Evolutionary conservation across 257 asterid species (phyloP).

Genomic region (Rubia yunnanensis): DNA sequence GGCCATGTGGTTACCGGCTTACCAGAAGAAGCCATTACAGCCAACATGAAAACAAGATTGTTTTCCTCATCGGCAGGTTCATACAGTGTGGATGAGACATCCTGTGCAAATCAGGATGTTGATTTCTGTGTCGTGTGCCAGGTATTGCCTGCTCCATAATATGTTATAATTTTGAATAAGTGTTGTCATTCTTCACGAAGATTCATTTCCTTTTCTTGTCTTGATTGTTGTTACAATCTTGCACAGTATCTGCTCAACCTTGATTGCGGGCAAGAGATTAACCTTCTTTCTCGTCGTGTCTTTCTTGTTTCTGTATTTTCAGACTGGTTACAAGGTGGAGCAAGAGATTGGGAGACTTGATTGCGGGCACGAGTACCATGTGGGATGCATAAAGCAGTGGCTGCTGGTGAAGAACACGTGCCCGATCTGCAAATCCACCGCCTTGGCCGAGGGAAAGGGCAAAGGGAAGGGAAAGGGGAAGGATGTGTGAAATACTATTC

Average conservation of each 20-base stretch:
- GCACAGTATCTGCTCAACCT: no score
- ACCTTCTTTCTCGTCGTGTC: no score
- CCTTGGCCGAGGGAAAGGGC: slow-evolving; percentile 15
- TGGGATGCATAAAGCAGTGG: slow-evolving; percentile 62
- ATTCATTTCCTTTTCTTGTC: no score
- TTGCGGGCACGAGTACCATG: slow-evolving; percentile 73
- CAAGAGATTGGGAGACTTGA: slow-evolving; percentile 48
- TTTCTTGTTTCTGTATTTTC: slow-evolving; percentile 8
- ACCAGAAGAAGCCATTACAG: slow-evolving; percentile 37
- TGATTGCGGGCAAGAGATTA: no score
- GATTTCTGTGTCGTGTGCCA: slow-evolving; percentile 75
- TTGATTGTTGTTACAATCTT: no score
- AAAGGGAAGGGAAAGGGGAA: slow-evolving; percentile 14
- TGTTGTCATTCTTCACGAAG: not conserved
- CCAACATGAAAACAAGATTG: slow-evolving; percentile 41
- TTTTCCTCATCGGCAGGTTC: slow-evolving; percentile 30
- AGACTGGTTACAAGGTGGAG: slow-evolving; percentile 44
- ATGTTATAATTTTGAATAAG: not conserved
- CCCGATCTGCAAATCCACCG: slow-evolving; percentile 60
- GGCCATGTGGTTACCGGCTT: slow-evolving; percentile 74
- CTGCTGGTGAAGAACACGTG: slow-evolving; percentile 55
- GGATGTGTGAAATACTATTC: not conserved
- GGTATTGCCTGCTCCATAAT: slow-evolving; percentile 29
- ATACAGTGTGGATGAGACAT: slow-evolving; percentile 27
- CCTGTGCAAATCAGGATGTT: slow-evolving; percentile 28